These are phyloP conservation scores for Pleurotus tuber-regium DNA, from an alignment of 768 basidiomycete genomes.

Conservation along the genomic window DNA sequence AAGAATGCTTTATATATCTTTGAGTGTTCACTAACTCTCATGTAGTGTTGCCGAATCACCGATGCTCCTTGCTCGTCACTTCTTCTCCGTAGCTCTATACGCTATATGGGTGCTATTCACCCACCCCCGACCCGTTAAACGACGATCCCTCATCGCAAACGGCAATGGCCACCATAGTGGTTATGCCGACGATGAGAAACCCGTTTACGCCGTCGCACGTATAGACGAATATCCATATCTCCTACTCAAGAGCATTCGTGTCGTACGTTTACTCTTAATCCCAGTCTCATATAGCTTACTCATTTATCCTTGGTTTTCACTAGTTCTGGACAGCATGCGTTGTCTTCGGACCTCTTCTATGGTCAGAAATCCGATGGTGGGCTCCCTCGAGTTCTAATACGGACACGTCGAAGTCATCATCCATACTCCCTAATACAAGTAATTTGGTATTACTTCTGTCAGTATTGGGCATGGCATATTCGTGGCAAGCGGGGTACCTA, in stretches of 20 bases:
- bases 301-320: background rate
- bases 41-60: slow-evolving; percentile 80
- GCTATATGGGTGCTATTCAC: slow-evolving; percentile 90
- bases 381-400: slow-evolving; percentile 23
- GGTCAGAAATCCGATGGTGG: slow-evolving; percentile 86
- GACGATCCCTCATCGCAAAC: slow-evolving; percentile 14
- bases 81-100: slow-evolving; percentile 95
- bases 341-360: slow-evolving; percentile 86
- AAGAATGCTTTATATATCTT: slow-evolving; percentile 23
- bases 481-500: slow-evolving; percentile 4
- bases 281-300: background rate
- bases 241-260: slow-evolving; percentile 55
- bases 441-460: background rate
- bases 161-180: no score
- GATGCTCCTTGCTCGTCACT: slow-evolving; percentile 79
- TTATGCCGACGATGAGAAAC: no score
- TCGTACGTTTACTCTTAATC: slow-evolving; percentile 51
- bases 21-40: background rate
- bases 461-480: slow-evolving; percentile 4
- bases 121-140: slow-evolving; percentile 29
- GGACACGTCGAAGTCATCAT: background rate
- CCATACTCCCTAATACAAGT: background rate
- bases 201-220: slow-evolving; percentile 37
- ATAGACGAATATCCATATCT: slow-evolving; percentile 70
- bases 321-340: slow-evolving; percentile 90